Percentiles rank a stretch among this genome's conserved stretches.
phyloP scores from a whole-genome alignment of 495 filamentous ascomycete species.

The Neurospora sp. region DNA sequence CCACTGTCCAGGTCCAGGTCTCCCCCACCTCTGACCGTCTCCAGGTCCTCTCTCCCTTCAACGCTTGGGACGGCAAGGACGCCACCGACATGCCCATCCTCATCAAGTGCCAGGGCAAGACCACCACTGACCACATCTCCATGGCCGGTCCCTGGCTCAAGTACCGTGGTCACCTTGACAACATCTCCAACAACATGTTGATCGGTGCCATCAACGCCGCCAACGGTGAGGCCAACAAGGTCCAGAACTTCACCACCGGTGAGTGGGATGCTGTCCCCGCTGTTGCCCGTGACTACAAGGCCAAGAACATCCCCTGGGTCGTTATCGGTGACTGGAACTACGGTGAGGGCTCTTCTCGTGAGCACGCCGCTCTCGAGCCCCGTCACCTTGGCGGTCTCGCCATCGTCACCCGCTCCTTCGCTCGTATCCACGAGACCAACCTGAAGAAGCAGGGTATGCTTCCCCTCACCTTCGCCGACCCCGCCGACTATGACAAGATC shows the following conservation, averaged over 20 bases:
- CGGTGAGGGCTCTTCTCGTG: constrained; percentile 92
- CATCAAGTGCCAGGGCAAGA: constrained; percentile 98
- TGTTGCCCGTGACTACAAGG: constrained; percentile 97
- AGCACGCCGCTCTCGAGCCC: constrained; percentile 96
- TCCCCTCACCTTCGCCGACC: constrained; percentile 87
- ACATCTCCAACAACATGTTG: constrained; percentile 99
- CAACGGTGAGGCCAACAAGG: constrained; percentile 96
- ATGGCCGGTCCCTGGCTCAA: constrained; percentile 99
- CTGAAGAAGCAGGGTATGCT: constrained; percentile 99
- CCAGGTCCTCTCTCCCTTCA: constrained; percentile 80
- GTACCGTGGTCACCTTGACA: constrained; percentile 99
- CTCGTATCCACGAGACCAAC: constrained; percentile 99
- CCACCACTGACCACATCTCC: constrained; percentile 98
- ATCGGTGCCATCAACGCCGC: constrained; percentile 94
- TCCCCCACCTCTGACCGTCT: constrained; percentile 88
- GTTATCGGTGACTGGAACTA: constrained; percentile 99
- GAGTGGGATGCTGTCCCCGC: constrained; percentile 82
- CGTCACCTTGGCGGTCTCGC: constrained; percentile 94
- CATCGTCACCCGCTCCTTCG: constrained; percentile 92
- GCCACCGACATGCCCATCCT: constrained; percentile 78
- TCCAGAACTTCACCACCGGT: constrained; percentile 82
- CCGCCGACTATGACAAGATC: constrained; percentile 97
- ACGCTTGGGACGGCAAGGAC: constrained; percentile 91
- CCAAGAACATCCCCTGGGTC: constrained; percentile 90
- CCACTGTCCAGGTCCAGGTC: constrained; percentile 64